phyloP scores from a whole-genome alignment of 768 basidiomycete genomes.

The Dioszegia aurantiaca region DNA sequence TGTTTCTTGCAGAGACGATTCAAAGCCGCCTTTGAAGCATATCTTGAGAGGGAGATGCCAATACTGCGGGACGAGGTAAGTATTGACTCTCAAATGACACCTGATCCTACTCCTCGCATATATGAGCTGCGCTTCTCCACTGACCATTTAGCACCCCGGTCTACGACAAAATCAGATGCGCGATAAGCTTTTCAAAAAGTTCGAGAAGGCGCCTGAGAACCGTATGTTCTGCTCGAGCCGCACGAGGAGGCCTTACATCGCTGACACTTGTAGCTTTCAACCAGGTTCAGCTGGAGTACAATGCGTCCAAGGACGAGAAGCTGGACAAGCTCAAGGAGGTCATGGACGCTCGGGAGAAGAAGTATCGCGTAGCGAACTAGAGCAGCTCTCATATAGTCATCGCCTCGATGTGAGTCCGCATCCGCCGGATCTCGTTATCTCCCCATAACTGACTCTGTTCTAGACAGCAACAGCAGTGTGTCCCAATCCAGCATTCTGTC shows the following conservation, averaged over 20 bases:
- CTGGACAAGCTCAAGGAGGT: constrained; percentile 66
- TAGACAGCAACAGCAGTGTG: no score
- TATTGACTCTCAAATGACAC: no score
- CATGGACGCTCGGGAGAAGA: constrained; percentile 47
- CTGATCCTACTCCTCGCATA: no score
- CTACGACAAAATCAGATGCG: constrained; percentile 88
- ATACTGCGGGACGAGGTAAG: constrained; percentile 69
- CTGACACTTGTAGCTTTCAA: constrained; percentile 60
- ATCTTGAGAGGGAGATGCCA: constrained; percentile 81
- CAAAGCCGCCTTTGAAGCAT: constrained; percentile 90
- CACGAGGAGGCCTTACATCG: constrained; percentile 2
- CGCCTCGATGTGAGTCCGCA: no score
- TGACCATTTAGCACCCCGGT: constrained; percentile 69
- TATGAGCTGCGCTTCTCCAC: neutral
- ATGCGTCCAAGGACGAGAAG: constrained; percentile 83
- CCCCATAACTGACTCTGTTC: no score
- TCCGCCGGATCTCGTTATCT: no score
- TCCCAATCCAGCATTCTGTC: no score
- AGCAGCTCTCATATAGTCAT: no score
- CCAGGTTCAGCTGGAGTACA: constrained; percentile 72
- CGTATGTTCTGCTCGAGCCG: constrained; percentile 59
- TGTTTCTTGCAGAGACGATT: constrained; percentile 66
- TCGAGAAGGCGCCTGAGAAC: constrained; percentile 96
- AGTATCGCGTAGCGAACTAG: constrained; percentile 37
- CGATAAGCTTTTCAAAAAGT: constrained; percentile 87